A percentile compares a stretch with the other conserved stretches of the same genome.
Evolutionary conservation across 1,284 basidiomycete species (phyloP).

Genomic region (Rhodofomes roseus): DNA sequence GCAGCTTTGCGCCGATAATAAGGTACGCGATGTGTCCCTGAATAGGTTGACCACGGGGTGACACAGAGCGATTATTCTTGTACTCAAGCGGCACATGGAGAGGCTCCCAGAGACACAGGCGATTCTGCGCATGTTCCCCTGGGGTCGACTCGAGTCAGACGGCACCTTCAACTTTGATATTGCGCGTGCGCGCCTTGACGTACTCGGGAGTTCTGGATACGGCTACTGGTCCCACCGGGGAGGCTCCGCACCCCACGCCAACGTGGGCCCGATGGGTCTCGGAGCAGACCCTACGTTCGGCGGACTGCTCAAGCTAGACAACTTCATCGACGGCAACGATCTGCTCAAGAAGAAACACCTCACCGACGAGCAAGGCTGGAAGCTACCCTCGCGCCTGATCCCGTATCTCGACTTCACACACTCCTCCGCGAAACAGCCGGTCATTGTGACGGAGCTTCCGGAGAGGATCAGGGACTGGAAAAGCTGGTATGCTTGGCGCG

Average conservation of each 20-base stretch:
- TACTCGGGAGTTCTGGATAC: neutral
- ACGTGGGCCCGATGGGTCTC: neutral
- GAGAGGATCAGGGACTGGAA: neutral
- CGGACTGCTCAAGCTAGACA: neutral
- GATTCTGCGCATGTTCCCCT: neutral
- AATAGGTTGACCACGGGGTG: neutral
- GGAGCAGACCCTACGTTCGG: neutral
- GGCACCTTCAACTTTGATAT: neutral
- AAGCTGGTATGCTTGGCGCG: neutral
- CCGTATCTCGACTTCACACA: neutral
- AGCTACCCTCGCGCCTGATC: neutral
- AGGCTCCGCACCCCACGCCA: neutral
- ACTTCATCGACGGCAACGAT: neutral
- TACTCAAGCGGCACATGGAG: neutral
- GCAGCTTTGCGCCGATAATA: neutral
- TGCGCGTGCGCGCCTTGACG: neutral
- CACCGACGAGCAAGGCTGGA: neutral
- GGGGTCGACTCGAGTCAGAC: neutral
- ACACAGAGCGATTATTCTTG: neutral
- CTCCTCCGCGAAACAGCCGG: neutral
- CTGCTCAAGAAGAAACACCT: neutral
- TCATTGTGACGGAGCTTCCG: neutral
- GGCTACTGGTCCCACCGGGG: neutral
- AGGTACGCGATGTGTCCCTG: neutral
- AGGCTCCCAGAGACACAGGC: neutral